phyloP scores from a whole-genome alignment of 768 basidiomycete genomes.

The Amyloporia xantha region DNA sequence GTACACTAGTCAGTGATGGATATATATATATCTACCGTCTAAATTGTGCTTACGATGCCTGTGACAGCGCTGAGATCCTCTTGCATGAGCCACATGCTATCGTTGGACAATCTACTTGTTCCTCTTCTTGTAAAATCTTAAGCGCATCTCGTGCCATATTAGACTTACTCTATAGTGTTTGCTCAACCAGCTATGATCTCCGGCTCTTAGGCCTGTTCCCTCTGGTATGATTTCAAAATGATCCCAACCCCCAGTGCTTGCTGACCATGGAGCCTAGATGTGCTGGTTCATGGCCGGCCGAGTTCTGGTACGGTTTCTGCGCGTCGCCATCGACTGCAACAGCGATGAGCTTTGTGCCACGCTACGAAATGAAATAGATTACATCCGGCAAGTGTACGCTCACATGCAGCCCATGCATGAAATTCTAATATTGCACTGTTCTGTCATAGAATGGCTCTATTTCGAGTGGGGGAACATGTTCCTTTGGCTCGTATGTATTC shows the following conservation, averaged over 20 bases:
- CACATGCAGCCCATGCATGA: too few relatives aligned
- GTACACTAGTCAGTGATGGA: conserved; percentile 8
- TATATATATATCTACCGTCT: neutral
- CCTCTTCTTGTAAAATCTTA: conserved; percentile 64
- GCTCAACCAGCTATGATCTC: conserved; percentile 67
- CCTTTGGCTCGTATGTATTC: conserved; percentile 48
- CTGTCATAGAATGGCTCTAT: conserved; percentile 48
- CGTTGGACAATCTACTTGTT: conserved; percentile 48
- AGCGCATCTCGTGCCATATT: conserved; percentile 60
- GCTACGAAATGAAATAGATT: conserved; percentile 57
- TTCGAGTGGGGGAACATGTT: conserved; percentile 57
- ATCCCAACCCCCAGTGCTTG: neutral
- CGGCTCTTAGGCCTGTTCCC: conserved; percentile 66
- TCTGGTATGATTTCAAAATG: conserved; percentile 36
- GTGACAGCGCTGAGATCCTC: conserved; percentile 53
- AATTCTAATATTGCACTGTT: too few relatives aligned
- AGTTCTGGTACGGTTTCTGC: conserved; percentile 59
- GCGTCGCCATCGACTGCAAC: conserved; percentile 53
- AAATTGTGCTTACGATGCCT: conserved; percentile 24
- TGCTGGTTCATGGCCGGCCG: conserved; percentile 63
- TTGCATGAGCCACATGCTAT: conserved; percentile 75
- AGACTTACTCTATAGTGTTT: conserved; percentile 58
- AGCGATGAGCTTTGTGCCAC: conserved; percentile 51
- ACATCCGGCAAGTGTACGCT: conserved; percentile 57
- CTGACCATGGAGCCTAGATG: conserved; percentile 9